These are phyloP conservation scores for Yarrowia osloensis DNA, from an alignment of 805 yeast genomes.

Conservation along the genomic window DNA sequence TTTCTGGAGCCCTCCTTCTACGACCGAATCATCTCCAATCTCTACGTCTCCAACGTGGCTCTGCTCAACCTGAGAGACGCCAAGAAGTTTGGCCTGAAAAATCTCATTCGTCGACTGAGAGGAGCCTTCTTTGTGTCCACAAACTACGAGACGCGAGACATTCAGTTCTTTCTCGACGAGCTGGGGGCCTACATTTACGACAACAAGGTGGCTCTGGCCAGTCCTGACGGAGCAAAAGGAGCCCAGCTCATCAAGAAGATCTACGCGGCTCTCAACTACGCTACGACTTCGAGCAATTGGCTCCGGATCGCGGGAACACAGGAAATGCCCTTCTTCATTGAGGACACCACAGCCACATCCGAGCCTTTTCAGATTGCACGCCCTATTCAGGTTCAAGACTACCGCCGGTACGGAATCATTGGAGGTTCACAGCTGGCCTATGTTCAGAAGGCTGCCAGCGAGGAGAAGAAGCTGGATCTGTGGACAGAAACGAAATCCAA, in stretches of 20 bases:
- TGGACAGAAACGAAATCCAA: background rate
- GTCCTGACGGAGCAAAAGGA: background rate
- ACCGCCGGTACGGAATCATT: background rate
- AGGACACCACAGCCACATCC: background rate
- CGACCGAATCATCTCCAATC: conserved; percentile 1
- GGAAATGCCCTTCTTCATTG: background rate
- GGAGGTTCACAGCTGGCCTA: background rate
- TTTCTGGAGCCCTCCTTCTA: conserved; percentile 7
- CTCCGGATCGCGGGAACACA: background rate
- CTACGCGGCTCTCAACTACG: background rate
- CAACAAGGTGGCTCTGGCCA: background rate
- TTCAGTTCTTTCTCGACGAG: background rate
- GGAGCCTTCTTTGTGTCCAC: background rate
- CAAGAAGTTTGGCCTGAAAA: background rate
- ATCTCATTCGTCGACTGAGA: background rate
- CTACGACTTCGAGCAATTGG: background rate
- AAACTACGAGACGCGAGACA: background rate
- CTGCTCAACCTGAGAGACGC: background rate
- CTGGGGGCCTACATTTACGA: background rate
- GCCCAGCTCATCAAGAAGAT: background rate
- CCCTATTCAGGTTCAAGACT: background rate
- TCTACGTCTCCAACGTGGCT: background rate
- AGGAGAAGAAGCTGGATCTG: background rate
- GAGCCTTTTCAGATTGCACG: background rate
- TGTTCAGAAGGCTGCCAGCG: background rate